phyloP scores from a whole-genome alignment of 768 basidiomycete species.

The Serendipita sp. region DNA sequence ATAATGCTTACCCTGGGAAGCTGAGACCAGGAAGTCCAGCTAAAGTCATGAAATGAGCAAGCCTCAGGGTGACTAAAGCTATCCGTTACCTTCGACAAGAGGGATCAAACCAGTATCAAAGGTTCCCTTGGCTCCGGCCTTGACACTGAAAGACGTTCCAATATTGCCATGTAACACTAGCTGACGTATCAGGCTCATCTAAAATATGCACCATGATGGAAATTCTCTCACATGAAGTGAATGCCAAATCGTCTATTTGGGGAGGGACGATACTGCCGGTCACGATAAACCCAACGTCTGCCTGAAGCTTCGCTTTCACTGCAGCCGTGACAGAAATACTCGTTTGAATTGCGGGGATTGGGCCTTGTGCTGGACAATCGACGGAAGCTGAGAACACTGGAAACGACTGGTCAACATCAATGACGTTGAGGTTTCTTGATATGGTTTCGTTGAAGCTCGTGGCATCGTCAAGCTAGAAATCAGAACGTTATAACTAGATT shows the following conservation, averaged over 20 bases:
- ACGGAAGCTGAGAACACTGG: conserved; percentile 20
- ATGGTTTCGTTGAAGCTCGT: conserved; percentile 21
- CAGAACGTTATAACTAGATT: not conserved
- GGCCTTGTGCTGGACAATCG: conserved; percentile 4
- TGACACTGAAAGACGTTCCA: not conserved
- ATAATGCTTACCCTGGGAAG: conserved; percentile 29
- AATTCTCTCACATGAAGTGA: conserved; percentile 20
- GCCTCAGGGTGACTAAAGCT: not conserved
- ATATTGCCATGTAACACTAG: conserved; percentile 1
- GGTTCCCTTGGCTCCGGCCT: conserved; percentile 19
- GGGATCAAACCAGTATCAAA: conserved; percentile 28
- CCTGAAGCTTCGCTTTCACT: conserved; percentile 12
- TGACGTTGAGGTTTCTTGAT: conserved; percentile 17
- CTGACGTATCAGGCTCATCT: conserved; percentile 17
- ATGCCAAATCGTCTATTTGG: conserved; percentile 21
- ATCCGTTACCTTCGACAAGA: conserved; percentile 19
- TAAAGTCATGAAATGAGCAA: not conserved
- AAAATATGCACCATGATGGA: conserved; percentile 8
- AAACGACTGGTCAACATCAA: conserved; percentile 20
- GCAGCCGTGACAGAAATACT: conserved; percentile 9
- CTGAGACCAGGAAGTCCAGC: conserved; percentile 32
- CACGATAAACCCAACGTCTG: conserved; percentile 25
- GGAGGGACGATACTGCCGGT: conserved; percentile 32
- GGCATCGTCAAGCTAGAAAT: conserved; percentile 9
- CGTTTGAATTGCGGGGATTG: not conserved